phyloP scores from a whole-genome alignment of 2,329 filamentous ascomycete genomes.

The Didymellaceae sp. region DNA sequence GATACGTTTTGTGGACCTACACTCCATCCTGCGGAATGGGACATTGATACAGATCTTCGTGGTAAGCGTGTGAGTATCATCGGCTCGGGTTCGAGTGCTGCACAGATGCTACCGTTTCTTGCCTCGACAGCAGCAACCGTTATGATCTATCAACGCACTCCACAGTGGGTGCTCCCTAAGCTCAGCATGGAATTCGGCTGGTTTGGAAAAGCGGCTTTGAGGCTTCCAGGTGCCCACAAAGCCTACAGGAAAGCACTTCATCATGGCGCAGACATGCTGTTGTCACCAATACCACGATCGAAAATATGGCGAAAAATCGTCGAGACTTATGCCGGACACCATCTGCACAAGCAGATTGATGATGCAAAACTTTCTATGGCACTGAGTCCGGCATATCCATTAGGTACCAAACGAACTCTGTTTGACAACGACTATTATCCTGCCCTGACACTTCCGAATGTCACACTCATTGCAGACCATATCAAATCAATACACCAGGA shows the following conservation, averaged over 20 bases:
- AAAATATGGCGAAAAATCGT: neutral
- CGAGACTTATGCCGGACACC: neutral
- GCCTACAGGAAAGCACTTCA: neutral
- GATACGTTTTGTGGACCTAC: neutral
- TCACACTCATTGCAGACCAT: neutral
- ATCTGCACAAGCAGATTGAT: neutral
- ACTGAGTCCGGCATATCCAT: neutral
- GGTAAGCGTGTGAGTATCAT: neutral
- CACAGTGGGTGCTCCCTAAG: constrained; percentile 7
- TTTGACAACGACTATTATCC: neutral
- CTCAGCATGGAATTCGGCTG: neutral
- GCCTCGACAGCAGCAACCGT: neutral
- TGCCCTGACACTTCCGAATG: neutral
- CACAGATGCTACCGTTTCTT: constrained; percentile 1
- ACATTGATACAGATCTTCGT: neutral
- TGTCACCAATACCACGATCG: neutral
- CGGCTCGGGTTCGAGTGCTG: constrained; percentile 1
- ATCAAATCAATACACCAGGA: neutral
- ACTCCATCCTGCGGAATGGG: neutral
- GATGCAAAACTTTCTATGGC: neutral
- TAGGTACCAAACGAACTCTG: neutral
- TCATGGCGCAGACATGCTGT: constrained; percentile 1
- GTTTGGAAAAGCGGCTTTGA: neutral
- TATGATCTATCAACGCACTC: neutral
- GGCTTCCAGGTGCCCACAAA: neutral